Evolutionary conservation across 805 yeast species (phyloP).

Genomic region (Clavispora santaluciae): DNA sequence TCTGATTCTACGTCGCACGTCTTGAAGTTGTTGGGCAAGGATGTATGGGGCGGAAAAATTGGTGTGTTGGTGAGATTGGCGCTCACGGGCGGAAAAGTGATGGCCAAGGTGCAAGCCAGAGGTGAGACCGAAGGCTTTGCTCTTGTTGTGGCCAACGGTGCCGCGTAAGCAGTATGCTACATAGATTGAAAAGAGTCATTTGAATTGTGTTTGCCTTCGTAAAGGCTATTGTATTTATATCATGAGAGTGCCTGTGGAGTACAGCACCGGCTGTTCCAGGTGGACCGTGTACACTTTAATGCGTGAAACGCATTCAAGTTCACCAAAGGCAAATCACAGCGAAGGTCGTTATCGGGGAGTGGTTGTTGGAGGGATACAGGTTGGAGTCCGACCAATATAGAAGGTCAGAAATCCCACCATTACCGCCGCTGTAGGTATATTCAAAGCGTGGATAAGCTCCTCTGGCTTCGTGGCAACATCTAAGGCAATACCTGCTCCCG

Average conservation of each 20-base stretch:
- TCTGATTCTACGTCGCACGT: conserved; percentile 59
- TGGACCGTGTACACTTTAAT: no score
- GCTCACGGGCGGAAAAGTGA: conserved; percentile 50
- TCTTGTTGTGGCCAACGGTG: conserved; percentile 12
- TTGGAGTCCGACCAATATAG: no score
- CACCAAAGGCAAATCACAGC: no score
- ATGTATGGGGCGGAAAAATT: conserved; percentile 55
- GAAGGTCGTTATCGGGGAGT: no score
- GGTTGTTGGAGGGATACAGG: no score
- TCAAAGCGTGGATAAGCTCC: no score
- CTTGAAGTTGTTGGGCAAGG: conserved; percentile 79
- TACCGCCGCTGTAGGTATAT: no score
- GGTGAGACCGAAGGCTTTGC: conserved; percentile 36
- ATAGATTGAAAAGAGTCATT: conserved; percentile 1
- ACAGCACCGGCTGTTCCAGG: no score
- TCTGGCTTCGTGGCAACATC: no score
- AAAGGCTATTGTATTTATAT: background rate
- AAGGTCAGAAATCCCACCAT: no score
- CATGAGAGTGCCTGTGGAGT: background rate
- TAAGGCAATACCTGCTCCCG: background rate
- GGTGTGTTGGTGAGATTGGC: conserved; percentile 49
- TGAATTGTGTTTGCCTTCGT: background rate
- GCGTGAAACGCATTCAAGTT: no score
- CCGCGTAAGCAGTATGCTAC: conserved; percentile 1
- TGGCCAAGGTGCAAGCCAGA: conserved; percentile 53